A percentile compares a stretch with the other conserved stretches of the same genome.
Evolutionary conservation across 305 asterid species (phyloP).

Genomic region (Withania somnifera): DNA sequence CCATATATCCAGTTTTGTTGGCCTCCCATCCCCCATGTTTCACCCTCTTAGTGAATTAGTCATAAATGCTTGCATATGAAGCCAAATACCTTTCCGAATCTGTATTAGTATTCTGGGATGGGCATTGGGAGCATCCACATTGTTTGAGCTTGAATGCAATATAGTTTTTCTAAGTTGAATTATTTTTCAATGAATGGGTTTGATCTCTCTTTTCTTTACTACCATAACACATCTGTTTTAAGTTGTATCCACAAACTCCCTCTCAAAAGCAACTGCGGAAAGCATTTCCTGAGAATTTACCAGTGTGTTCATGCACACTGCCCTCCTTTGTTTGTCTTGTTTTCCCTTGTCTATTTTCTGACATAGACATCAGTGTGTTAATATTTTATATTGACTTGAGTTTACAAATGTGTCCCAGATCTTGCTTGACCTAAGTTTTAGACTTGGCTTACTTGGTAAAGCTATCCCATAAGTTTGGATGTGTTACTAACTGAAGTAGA

Average conservation of each 20-base stretch:
- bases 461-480: not conserved
- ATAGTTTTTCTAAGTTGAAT: not conserved
- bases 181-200: not conserved
- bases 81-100: not conserved
- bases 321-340: not conserved
- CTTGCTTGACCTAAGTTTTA: not conserved
- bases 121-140: not conserved
- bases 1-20: not conserved
- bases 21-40: not conserved
- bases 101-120: not conserved
- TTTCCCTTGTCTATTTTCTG: not conserved
- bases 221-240: not conserved
- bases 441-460: not conserved
- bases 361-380: not conserved
- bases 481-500: not conserved
- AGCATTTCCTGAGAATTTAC: not conserved
- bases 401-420: not conserved
- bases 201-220: not conserved
- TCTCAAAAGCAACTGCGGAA: not conserved
- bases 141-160: not conserved
- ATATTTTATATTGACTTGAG: not conserved
- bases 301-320: not conserved
- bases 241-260: not conserved
- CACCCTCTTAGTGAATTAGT: not conserved
- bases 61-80: not conserved